Evolutionary conservation across 1,284 basidiomycete species (phyloP), one percentile per base, ranked within the genome.

Genomic region (Ustilago loliicola): DNA sequence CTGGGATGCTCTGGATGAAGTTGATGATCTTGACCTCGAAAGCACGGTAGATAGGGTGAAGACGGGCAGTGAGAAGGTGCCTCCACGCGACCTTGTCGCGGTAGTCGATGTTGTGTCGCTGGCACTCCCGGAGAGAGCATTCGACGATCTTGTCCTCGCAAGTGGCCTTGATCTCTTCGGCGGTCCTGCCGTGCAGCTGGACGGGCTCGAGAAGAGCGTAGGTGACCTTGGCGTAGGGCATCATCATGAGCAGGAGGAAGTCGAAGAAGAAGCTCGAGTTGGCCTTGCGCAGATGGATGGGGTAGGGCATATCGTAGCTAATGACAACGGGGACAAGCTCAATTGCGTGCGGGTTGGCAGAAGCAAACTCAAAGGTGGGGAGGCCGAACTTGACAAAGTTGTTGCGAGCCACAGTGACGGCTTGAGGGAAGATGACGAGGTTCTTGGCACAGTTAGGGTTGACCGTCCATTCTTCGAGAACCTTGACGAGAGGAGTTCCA

Each of bases 241-340:
- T 62, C 66, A 68, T 68, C 66, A 62, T 58, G 48, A 68, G 48
- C 21, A 68, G 55, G 21, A 68, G 45, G 55, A 68, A 68, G 34
- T 68, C 66, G 55, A 62, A 68, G 21, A 68, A 32, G 66, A 62
- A 68, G 66, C 66, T 68, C 55, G 66, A 68, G 55, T 68, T 48
- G 48, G 66, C 66, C 27, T 68, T 68, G 48, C 66, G 66, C 7
- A 68, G 54, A 32, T 68, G 66, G 55, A 68, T 62, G 6, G 66
- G 66, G 42, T 68, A 68, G 11, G 66, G 66, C 66, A 68, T 68
- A 55, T 68, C 66, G n/a, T 68, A 68, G 60, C 60, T 62, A 30
- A 68, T 68, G 15, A 56, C 55, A 23, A 68, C 66, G 9, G 66
- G 66, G 4, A 68, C 55, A 15, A 68, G 34, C 38, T 68, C 66